Base-by-base conservation (phyloP, 2,329 filamentous ascomycete species). In the Lachnellula occidentalis region DNA sequence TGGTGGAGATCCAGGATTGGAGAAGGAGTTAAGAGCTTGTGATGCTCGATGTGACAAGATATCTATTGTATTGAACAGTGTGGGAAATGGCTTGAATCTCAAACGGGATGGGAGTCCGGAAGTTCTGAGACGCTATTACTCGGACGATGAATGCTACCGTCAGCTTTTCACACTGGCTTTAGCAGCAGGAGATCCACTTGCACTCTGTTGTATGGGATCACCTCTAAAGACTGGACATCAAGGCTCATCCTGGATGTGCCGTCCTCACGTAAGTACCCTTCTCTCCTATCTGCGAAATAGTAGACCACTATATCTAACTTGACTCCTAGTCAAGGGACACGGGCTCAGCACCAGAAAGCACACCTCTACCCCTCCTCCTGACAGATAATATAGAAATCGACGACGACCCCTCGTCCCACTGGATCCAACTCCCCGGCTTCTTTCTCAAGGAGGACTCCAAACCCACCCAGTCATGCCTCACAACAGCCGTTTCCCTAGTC, bases 41-140 rank as follows among this genome's bases (percentile, higher is more conserved):
- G 52, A 50, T 41, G 52, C 37, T n/a, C 43, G 48, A 11, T 47
- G 52, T 48, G 52, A 54, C 21, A 54, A 50, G 52, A 50, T 54
- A 21, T 54, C 52, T 12, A 54, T 54, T 9, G 19, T 50, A 7
- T 39, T 54, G 31, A 54, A 54, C 21, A 50, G 39, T 41, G 46
- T 46, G 31, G 39, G 52, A n/a, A 50, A 50, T 46, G 52, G 39
- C 2, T 24, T 54, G 41, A 54, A 34, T 37, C 21, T 54, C 9
- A 54, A 39, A 17, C 39, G 52, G 37, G 34, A 37, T 45, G 24
- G 14, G 9, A 39, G 36, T 39, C 14, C 14, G 36, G 52, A 50
- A 15, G 17, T 39, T 9, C 41, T 50, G 42, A 37, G 14, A 22
- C 15, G 15, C 14, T 50, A 46, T 22, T 37, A 12, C 14, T 46